phyloP scores from a whole-genome alignment of 2,329 filamentous ascomycete species.

The Trichoderma pleuroti region DNA sequence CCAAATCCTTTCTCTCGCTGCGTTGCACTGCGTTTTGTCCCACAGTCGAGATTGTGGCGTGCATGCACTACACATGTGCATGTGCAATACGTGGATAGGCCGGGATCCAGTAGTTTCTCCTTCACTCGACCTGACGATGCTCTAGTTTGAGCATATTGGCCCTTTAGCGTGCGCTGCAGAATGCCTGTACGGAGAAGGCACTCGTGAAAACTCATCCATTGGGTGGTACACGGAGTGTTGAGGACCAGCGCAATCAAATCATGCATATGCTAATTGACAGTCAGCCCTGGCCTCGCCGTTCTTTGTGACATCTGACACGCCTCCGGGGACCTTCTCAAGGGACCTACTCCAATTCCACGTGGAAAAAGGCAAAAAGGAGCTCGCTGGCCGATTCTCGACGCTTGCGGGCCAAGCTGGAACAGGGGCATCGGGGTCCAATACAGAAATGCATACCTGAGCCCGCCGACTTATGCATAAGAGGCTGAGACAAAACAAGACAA shows the following conservation, averaged over 20 bases:
- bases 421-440: neutral
- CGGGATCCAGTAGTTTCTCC: neutral
- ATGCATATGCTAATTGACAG: neutral
- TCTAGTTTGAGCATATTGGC: neutral
- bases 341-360: neutral
- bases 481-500: neutral
- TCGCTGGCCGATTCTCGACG: neutral
- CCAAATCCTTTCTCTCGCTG: neutral
- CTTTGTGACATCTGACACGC: neutral
- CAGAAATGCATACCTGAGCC: neutral
- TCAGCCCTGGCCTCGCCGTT: neutral
- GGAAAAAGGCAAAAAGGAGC: neutral
- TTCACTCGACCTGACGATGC: neutral
- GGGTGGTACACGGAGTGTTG: neutral
- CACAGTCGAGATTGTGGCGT: neutral
- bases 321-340: neutral
- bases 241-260: neutral
- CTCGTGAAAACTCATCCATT: neutral
- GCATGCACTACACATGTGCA: neutral
- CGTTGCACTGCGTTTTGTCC: neutral
- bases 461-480: neutral
- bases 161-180: neutral
- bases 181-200: neutral
- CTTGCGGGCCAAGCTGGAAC: neutral
- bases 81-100: neutral